phyloP scores from a whole-genome alignment of 768 basidiomycete genomes.

The Boletus barrowsii region DNA sequence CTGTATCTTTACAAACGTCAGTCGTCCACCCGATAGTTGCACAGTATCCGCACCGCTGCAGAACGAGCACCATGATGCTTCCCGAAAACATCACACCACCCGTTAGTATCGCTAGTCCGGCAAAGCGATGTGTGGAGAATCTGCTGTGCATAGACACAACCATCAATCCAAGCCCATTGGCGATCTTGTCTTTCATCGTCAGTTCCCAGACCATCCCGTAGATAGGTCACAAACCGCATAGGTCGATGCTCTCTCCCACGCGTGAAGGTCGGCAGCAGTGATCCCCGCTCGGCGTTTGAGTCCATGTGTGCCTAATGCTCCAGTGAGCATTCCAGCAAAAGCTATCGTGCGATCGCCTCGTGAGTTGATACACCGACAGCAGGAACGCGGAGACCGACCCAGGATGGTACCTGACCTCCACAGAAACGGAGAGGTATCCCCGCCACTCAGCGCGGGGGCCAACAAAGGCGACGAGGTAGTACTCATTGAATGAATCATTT shows the following conservation, averaged over 20 bases:
- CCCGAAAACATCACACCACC: slow-evolving; percentile 63
- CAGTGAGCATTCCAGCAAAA: slow-evolving; percentile 51
- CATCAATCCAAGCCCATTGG: slow-evolving; percentile 66
- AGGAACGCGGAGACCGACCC: slow-evolving; percentile 27
- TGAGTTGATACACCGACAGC: not conserved
- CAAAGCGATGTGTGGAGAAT: slow-evolving; percentile 58
- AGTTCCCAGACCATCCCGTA: slow-evolving; percentile 5
- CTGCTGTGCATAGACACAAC: slow-evolving; percentile 60
- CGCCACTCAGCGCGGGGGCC: slow-evolving; percentile 5
- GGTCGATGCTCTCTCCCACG: slow-evolving; percentile 61
- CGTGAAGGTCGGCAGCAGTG: slow-evolving; percentile 49
- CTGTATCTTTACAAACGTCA: slow-evolving; percentile 35
- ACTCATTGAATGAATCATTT: slow-evolving; percentile 16
- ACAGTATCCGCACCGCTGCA: slow-evolving; percentile 39
- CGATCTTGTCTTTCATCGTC: slow-evolving; percentile 42
- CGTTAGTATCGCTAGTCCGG: slow-evolving; percentile 61
- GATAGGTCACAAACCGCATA: slow-evolving; percentile 51
- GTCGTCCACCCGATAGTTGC: not conserved
- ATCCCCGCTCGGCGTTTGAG: slow-evolving; percentile 47
- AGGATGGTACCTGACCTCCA: slow-evolving; percentile 45
- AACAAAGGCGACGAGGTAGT: slow-evolving; percentile 29
- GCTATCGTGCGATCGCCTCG: slow-evolving; percentile 23
- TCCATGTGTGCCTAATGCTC: slow-evolving; percentile 69
- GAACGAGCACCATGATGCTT: slow-evolving; percentile 54
- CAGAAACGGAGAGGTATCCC: slow-evolving; percentile 24